Evolutionary conservation across 306 rosid genomes (phyloP).

Genomic region (Ormosia semicastrata): DNA sequence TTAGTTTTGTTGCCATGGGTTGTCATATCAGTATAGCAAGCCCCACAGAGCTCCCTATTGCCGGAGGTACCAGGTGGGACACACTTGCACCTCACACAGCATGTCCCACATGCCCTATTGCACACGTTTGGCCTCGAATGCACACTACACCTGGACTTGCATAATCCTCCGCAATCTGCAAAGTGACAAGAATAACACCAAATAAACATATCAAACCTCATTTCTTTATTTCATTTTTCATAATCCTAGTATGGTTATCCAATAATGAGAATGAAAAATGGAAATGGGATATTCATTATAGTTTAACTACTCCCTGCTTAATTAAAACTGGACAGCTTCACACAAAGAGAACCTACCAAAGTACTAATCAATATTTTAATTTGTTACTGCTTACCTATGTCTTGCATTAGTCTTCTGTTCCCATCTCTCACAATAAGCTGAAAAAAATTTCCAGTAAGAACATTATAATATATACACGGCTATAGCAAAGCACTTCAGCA

Average conservation of each 20-base stretch:
- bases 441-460: neutral
- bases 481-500: neutral
- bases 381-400: slow-evolving; percentile 31
- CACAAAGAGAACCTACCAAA: neutral
- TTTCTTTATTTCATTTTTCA: no score
- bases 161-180: slow-evolving; percentile 56
- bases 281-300: neutral
- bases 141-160: slow-evolving; percentile 44
- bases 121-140: slow-evolving; percentile 59
- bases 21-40: slow-evolving; percentile 66
- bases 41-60: slow-evolving; percentile 65
- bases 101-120: slow-evolving; percentile 60
- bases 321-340: neutral
- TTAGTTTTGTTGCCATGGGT: slow-evolving; percentile 61
- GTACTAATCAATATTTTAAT: neutral
- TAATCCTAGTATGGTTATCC: no score
- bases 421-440: slow-evolving; percentile 43
- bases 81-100: slow-evolving; percentile 66
- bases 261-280: neutral
- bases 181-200: neutral
- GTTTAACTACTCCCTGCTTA: no score
- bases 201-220: no score
- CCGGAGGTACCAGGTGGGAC: slow-evolving; percentile 76
- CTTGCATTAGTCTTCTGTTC: slow-evolving; percentile 54
- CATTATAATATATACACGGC: neutral